Base-by-base conservation (phyloP, 139 green algal species). In the Chlorella sp. region DNA sequence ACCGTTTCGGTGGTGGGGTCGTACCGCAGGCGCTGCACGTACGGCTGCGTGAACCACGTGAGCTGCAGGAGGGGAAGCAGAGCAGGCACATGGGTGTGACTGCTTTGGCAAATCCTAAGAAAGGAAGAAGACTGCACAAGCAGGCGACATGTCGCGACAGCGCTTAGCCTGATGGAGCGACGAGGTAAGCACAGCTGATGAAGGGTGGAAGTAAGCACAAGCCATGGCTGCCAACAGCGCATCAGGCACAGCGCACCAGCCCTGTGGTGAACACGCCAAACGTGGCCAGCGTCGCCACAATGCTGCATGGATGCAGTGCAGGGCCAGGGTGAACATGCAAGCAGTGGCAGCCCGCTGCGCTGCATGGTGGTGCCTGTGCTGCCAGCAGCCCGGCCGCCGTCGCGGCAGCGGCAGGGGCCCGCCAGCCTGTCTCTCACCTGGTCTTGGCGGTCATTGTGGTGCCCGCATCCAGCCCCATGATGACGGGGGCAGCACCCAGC, bases 191-290 rank as follows among this genome's bases (percentile, higher is more conserved):
- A n/a, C n/a, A n/a, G n/a, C n/a, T n/a, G n/a, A n/a, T n/a, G n/a
- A n/a, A n/a, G n/a, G n/a, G n/a, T n/a, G n/a, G n/a, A 23, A 17
- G 51, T 23, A 32, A 39, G 30, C 65, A 25, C 17, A 15, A 9
- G 65, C 2, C 3, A 39, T 23, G 23, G 4, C 34, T 74, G 34
- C 36, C 69, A 32, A 51, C 18, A 25, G 26, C 12, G 36, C 9
- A 9, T 9, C 44, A 51, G 44, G 9, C 44, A 51, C 38, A 55
- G 9, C 75, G 20, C 39, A 93, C 72, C 38, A 93, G 79, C 4
- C 85, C 85, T 30, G 89, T 93, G 15, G 89, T 93, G 60, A 92
- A 91, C 0, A 89, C 38, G 16, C 90, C 89, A 88, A 93, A 93
- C 25, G 51, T 64, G 56, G 63, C 62, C 16, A 93, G 69, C 0